Percentiles rank a stretch among this genome's conserved stretches.
phyloP scores from a whole-genome alignment of 1,284 basidiomycete genomes.

The Ceratobasidium sp. region DNA sequence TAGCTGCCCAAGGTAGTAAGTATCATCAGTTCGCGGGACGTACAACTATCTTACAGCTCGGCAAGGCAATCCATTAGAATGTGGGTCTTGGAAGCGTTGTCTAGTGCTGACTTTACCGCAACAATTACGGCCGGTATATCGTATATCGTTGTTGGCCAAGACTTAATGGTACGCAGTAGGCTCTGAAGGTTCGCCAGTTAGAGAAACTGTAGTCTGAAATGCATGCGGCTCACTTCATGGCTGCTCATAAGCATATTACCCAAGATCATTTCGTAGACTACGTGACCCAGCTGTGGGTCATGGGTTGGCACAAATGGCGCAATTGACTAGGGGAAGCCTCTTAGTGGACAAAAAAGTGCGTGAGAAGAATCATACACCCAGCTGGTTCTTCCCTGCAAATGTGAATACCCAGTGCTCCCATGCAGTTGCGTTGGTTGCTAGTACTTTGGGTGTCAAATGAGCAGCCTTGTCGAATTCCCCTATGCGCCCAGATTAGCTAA shows the following conservation, averaged over 20 bases:
- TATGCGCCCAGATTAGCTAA: constrained; percentile 46
- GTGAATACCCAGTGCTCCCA: constrained; percentile 98
- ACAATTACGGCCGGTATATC: constrained; percentile 86
- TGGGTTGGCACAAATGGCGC: constrained; percentile 90
- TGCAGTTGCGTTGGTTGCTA: constrained; percentile 74
- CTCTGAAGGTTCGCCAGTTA: constrained; percentile 54
- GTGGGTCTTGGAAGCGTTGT: constrained; percentile 63
- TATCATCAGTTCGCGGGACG: constrained; percentile 1
- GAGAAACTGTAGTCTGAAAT: neutral
- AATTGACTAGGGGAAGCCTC: constrained; percentile 62
- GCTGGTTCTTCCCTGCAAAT: constrained; percentile 82
- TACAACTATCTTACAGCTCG: constrained; percentile 68
- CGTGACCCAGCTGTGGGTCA: constrained; percentile 76
- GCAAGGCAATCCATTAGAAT: constrained; percentile 91
- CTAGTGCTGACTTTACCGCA: constrained; percentile 83
- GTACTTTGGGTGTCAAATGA: constrained; percentile 83
- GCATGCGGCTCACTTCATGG: constrained; percentile 60
- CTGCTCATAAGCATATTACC: constrained; percentile 86
- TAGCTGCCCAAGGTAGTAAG: constrained; percentile 58
- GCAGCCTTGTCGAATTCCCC: constrained; percentile 87
- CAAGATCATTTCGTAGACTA: constrained; percentile 96
- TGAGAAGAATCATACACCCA: constrained; percentile 63
- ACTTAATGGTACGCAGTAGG: constrained; percentile 77
- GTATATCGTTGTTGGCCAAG: constrained; percentile 93
- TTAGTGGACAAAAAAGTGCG: neutral